phyloP scores from a whole-genome alignment of 495 filamentous ascomycete species.

The Rostrohypoxylon terebratum region DNA sequence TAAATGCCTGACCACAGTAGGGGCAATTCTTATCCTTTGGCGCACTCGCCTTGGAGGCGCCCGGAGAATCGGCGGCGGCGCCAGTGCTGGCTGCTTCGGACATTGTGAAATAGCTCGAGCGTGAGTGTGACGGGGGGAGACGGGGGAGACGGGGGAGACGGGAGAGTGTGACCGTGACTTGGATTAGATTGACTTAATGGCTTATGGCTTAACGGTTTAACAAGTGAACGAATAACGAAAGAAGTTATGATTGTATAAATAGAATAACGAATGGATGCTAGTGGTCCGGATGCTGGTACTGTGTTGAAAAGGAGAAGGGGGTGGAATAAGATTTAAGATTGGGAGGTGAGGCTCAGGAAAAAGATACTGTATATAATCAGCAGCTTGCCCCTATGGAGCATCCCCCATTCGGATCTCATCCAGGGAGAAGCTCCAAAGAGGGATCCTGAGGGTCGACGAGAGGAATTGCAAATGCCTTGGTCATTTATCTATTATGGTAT shows the following conservation, averaged over 20 bases:
- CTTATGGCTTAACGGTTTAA: not conserved
- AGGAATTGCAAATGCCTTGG: constrained; percentile 26
- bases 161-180: not conserved
- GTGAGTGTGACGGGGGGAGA: not conserved
- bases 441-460: constrained; percentile 26
- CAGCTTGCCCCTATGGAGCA: constrained; percentile 43
- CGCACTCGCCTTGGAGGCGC: constrained; percentile 53
- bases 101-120: constrained; percentile 26
- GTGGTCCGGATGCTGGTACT: too few species aligned
- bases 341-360: constrained; percentile 16
- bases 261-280: constrained; percentile 18
- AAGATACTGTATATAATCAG: constrained; percentile 40
- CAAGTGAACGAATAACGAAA: constrained; percentile 4
- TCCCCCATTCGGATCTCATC: constrained; percentile 46
- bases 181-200: not conserved
- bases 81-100: constrained; percentile 36
- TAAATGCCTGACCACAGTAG: constrained; percentile 87
- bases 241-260: constrained; percentile 15
- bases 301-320: not conserved
- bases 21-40: constrained; percentile 85
- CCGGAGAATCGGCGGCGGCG: constrained; percentile 49
- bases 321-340: constrained; percentile 3
- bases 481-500: constrained; percentile 31
- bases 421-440: constrained; percentile 41
- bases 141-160: too few species aligned